phyloP scores from a whole-genome alignment of 179 eudicot species.

The Drosera spatulata region DNA sequence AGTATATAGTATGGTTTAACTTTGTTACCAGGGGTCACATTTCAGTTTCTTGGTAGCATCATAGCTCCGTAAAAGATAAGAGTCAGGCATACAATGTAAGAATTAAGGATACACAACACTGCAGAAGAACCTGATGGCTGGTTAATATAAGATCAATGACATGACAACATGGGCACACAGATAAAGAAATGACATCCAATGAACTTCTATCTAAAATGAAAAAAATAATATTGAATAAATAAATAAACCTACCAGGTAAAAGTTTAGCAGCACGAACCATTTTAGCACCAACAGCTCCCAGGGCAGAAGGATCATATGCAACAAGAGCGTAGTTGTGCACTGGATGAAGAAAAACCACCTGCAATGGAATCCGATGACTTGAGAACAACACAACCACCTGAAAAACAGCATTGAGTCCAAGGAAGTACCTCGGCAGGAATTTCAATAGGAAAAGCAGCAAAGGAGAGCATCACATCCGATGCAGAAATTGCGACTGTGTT shows the following conservation, averaged over 20 bases:
- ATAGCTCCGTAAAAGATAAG: too few relatives aligned
- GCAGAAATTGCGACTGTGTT: conserved; percentile 87
- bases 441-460: conserved; percentile 95
- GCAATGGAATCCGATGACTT: conserved; percentile 8
- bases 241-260: conserved; percentile 56
- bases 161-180: too few relatives aligned
- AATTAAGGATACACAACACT: too few relatives aligned
- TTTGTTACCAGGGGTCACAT: too few relatives aligned
- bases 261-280: conserved; percentile 89
- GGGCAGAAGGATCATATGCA: conserved; percentile 86
- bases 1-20: too few relatives aligned
- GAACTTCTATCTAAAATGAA: not conserved
- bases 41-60: too few relatives aligned
- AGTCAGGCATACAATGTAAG: too few relatives aligned
- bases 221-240: not conserved
- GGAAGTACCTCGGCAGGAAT: conserved; percentile 83
- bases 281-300: conserved; percentile 75
- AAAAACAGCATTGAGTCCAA: conserved; percentile 1
- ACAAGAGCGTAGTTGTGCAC: conserved; percentile 88
- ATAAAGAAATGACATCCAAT: too few relatives aligned
- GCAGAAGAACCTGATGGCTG: too few relatives aligned
- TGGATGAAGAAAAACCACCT: conserved; percentile 98
- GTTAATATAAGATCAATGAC: too few relatives aligned
- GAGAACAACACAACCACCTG: not conserved
- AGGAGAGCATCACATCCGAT: conserved; percentile 87